Conservation (phyloP, 1,284 basidiomycete genomes). For the Ustilago nuda region DNA sequence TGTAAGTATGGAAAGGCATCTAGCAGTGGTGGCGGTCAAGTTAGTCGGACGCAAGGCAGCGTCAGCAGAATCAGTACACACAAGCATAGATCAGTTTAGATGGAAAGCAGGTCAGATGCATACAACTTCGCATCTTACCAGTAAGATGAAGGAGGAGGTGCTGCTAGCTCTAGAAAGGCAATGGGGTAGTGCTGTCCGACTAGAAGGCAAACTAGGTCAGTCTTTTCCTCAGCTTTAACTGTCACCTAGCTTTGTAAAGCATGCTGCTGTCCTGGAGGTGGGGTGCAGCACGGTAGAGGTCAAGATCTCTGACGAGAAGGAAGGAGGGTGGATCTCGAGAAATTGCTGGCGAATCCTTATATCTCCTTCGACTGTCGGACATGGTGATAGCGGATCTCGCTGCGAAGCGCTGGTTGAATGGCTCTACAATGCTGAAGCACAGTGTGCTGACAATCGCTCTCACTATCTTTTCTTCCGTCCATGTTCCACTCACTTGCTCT, state of each 20-base stretch:
- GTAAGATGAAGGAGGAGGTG: neutral
- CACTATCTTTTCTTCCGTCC: neutral
- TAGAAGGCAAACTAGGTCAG: slow-evolving; percentile 2
- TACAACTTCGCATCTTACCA: no score
- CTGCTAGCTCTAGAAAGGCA: slow-evolving; percentile 2
- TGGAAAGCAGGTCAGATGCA: neutral
- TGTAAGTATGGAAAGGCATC: slow-evolving; percentile 23
- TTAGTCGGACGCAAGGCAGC: neutral
- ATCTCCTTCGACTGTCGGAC: neutral
- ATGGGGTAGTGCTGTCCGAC: neutral
- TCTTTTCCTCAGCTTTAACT: neutral
- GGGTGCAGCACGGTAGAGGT: neutral
- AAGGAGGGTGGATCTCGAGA: neutral
- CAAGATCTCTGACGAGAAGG: neutral
- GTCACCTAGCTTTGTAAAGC: neutral
- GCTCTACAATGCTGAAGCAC: neutral
- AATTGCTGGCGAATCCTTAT: neutral
- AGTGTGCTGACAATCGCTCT: neutral
- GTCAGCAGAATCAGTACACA: slow-evolving; percentile 7
- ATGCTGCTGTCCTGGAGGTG: neutral
- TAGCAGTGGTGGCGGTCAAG: neutral
- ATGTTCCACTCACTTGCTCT: neutral
- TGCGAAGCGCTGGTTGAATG: neutral
- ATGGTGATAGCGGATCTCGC: neutral
- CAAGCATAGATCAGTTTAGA: neutral